phyloP scores from a whole-genome alignment of 306 rosid genomes.

The Rosa persica region DNA sequence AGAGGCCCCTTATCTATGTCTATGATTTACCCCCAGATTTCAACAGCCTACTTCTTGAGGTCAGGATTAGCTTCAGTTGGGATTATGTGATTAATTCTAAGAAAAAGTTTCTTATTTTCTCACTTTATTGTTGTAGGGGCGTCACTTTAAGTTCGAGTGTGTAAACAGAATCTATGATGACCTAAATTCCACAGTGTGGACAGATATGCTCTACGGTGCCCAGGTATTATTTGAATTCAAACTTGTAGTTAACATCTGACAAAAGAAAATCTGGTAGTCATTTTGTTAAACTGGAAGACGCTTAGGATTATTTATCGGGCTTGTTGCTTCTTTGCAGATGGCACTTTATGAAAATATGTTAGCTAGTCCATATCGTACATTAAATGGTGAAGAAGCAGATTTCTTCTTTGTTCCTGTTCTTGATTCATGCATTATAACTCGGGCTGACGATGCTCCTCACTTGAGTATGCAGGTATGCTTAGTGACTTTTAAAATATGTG shows the following conservation, averaged over 20 bases:
- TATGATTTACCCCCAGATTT: constrained; percentile 84
- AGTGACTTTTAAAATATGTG: not conserved
- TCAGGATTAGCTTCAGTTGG: constrained; percentile 36
- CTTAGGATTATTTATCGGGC: constrained; percentile 22
- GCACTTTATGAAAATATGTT: constrained; percentile 86
- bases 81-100: constrained; percentile 21
- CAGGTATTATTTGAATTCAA: constrained; percentile 60
- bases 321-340: constrained; percentile 50
- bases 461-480: constrained; percentile 66
- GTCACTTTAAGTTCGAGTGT: constrained; percentile 84
- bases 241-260: not conserved
- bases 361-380: constrained; percentile 89
- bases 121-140: constrained; percentile 61
- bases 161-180: constrained; percentile 78
- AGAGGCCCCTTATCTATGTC: constrained; percentile 88
- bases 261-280: constrained; percentile 7
- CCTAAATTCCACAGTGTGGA: constrained; percentile 75
- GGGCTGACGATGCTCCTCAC: constrained; percentile 96
- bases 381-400: constrained; percentile 93
- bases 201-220: constrained; percentile 76
- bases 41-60: constrained; percentile 94
- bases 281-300: constrained; percentile 8
- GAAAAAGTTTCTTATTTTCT: constrained; percentile 25
- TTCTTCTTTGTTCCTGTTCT: constrained; percentile 95
- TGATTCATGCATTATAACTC: constrained; percentile 92